Conservation (phyloP, 106 monocot species). For the Dendrobium chrysotoxum region DNA sequence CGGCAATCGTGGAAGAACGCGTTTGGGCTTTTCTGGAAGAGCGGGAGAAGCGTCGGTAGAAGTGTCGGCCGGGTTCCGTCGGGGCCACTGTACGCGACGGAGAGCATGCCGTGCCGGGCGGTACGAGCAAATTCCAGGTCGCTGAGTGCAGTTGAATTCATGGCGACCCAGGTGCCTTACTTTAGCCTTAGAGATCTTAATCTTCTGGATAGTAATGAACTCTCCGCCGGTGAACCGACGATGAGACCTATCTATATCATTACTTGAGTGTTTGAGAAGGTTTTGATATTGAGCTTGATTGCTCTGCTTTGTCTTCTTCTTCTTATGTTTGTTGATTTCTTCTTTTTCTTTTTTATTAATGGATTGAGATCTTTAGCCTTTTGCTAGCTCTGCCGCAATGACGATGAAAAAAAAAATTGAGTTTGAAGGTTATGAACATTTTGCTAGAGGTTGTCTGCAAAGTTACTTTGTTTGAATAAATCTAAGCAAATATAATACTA, state of each 20-base stretch:
- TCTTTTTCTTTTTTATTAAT: background rate
- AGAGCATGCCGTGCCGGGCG: slow-evolving; percentile 15
- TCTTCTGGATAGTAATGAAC: background rate
- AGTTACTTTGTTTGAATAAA: no score
- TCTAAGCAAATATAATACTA: no score
- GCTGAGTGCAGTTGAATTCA: slow-evolving; percentile 11
- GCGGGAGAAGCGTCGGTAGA: slow-evolving; percentile 3
- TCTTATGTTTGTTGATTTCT: no score
- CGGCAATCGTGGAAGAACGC: slow-evolving; percentile 40
- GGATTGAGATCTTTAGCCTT: background rate
- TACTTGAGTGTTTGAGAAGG: slow-evolving; percentile 14
- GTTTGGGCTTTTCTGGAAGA: slow-evolving; percentile 29
- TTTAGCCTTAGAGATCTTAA: slow-evolving; percentile 31
- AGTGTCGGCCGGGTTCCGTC: background rate
- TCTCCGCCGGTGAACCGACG: background rate
- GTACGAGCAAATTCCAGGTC: slow-evolving; percentile 19
- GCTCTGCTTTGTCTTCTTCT: background rate
- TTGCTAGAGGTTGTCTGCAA: no score
- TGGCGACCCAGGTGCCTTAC: slow-evolving; percentile 22
- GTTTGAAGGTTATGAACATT: no score
- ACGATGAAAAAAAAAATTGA: no score
- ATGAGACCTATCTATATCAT: slow-evolving; percentile 46
- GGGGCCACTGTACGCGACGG: slow-evolving; percentile 26
- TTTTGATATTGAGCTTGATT: background rate
- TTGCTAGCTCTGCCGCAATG: background rate